Evolutionary conservation across 495 filamentous ascomycete species (phyloP), one percentile per base, ranked within the genome.

Genomic region (Talaromyces nanjingensis): DNA sequence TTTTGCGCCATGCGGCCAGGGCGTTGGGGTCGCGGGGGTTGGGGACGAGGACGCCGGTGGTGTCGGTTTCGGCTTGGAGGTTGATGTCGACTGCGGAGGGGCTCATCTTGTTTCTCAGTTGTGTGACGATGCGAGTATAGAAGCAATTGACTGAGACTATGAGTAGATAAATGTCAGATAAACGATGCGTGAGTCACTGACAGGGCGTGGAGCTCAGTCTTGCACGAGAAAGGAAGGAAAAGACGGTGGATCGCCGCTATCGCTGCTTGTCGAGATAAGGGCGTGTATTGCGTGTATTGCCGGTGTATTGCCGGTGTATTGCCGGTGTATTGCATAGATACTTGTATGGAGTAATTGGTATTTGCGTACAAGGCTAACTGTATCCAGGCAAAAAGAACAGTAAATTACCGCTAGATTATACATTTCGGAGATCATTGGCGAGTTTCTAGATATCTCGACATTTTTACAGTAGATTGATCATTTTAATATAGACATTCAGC

Each of bases 1-100:
- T 91, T 59, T 81, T 83, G 45, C 94, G 82, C 69, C 90, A 78
- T 9, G 81, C 87, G 25, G 82, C 68, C 58, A 98, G 85, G 18
- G 84, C 86, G 65, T 87, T 82, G 72, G 91, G 76, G 37, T 89
- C 91, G 69, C 96, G 77, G 42, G 87, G 85, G 63, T 86, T 81
- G 2, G 84, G 80, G 59, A 85, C 54, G 27, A 69, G 69, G 22
- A 77, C 67, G 18, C 72, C 68, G 53, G 78, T 68, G 62, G 74
- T 75, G 60, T 78, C 74, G 22, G 76, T 74, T 16, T 71, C 71
- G 59, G 69, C 75, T 66, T 71, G 71, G 20, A 77, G 60, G 25
- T 75, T 68, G 59, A 75, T 68, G 33, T 81, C 78, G 58, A 79
- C 31, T 22, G 76, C 71, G 39, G 80, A 74, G 45, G 79, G 76